Conservation (phyloP, 768 basidiomycete species). For the Hortiboletus campestris region DNA sequence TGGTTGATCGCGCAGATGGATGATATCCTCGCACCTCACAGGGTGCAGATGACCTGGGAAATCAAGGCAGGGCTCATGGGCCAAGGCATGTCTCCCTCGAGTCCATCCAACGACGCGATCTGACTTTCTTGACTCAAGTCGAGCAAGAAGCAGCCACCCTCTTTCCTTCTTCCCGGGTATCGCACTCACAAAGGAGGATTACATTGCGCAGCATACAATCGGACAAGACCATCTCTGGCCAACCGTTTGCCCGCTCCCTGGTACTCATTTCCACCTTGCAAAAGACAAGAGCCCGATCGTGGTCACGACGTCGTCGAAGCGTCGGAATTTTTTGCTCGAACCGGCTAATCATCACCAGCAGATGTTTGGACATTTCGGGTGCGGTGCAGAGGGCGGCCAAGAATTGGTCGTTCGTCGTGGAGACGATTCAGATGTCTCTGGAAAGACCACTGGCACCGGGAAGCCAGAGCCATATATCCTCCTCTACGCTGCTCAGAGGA, state of each 20-base stretch:
- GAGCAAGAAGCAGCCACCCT: constrained; percentile 66
- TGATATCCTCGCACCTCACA: constrained; percentile 67
- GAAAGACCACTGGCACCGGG: too few relatives aligned
- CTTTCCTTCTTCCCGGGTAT: constrained; percentile 78
- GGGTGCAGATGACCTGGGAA: constrained; percentile 81
- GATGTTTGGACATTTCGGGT: constrained; percentile 46
- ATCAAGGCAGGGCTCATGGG: constrained; percentile 91
- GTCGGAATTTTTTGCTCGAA: constrained; percentile 67
- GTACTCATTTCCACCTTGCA: constrained; percentile 61
- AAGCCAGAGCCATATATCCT: too few relatives aligned
- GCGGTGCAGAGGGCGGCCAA: constrained; percentile 12
- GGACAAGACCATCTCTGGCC: constrained; percentile 70
- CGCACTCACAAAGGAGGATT: constrained; percentile 58
- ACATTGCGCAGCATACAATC: constrained; percentile 52
- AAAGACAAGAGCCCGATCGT: constrained; percentile 71
- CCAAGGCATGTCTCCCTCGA: constrained; percentile 49
- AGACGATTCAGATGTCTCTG: too few relatives aligned
- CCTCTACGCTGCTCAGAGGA: too few relatives aligned
- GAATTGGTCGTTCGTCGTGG: too few relatives aligned
- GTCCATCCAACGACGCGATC: background rate
- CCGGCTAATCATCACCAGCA: constrained; percentile 54
- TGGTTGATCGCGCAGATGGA: constrained; percentile 40
- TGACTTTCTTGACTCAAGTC: constrained; percentile 39
- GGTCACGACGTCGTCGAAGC: constrained; percentile 73
- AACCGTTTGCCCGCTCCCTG: constrained; percentile 69